phyloP scores from a whole-genome alignment of 2,329 filamentous ascomycete species.

The Fusarium algeriense region DNA sequence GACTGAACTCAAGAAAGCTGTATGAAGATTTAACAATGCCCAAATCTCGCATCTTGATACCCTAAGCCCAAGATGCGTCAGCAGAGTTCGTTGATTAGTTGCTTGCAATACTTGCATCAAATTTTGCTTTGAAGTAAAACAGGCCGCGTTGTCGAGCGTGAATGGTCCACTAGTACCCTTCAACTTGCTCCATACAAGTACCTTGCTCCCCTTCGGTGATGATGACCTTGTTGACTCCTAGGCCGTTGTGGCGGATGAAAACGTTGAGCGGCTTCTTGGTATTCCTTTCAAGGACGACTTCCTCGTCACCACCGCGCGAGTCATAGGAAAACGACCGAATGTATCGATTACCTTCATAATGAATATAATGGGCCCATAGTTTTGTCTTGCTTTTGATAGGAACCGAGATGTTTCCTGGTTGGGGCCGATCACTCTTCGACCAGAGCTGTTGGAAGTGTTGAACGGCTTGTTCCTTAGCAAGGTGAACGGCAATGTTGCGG shows the following conservation, averaged over 20 bases:
- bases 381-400: accelerated
- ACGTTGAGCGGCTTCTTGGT: accelerated
- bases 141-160: neutral
- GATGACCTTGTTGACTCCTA: accelerated
- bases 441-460: neutral
- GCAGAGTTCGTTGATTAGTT: neutral
- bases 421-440: accelerated
- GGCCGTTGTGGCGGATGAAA: neutral
- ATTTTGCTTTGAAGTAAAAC: neutral
- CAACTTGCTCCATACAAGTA: accelerated
- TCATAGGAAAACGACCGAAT: neutral
- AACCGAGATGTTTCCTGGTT: neutral
- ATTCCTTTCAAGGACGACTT: neutral
- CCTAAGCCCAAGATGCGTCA: neutral
- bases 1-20: accelerated
- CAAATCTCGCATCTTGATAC: neutral
- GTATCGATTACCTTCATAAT: neutral
- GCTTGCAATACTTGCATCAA: neutral
- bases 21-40: accelerated
- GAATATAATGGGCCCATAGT: neutral
- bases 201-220: accelerated
- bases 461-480: neutral
- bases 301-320: neutral
- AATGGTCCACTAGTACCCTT: neutral
- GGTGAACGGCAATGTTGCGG: accelerated